A percentile compares a stretch with the other conserved stretches of the same genome.
Conservation (phyloP, 768 basidiomycete species). For the Xerocomus potaroensis region DNA sequence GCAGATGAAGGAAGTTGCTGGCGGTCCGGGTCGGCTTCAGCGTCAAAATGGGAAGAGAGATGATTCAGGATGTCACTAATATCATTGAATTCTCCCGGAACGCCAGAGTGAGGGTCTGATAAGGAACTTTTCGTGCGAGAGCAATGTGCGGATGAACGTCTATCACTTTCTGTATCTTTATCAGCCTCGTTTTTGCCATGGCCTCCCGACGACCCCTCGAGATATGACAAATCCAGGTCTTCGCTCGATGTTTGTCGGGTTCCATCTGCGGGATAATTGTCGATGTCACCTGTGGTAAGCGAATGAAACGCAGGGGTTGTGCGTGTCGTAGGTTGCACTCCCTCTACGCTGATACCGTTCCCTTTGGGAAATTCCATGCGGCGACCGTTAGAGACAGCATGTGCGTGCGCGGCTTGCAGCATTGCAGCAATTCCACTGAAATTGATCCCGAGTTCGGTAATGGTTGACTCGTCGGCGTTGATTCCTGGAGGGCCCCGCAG, state of each 20-base stretch:
- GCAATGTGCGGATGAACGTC: constrained; percentile 26
- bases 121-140: constrained; percentile 30
- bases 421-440: constrained; percentile 71
- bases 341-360: constrained; percentile 42
- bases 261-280: constrained; percentile 19
- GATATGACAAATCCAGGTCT: constrained; percentile 53
- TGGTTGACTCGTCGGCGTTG: constrained; percentile 11
- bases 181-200: constrained; percentile 24
- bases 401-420: constrained; percentile 71
- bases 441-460: constrained; percentile 47
- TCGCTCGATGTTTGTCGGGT: constrained; percentile 39
- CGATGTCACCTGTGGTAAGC: constrained; percentile 49
- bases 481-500: constrained; percentile 11
- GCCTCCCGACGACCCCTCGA: constrained; percentile 32
- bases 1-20: constrained; percentile 38
- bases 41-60: constrained; percentile 65
- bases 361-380: constrained; percentile 44
- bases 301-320: constrained; percentile 78
- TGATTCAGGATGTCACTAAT: constrained; percentile 76
- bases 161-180: constrained; percentile 42
- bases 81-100: constrained; percentile 61
- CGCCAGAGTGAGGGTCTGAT: constrained; percentile 42
- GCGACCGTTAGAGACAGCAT: constrained; percentile 46
- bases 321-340: constrained; percentile 52
- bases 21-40: constrained; percentile 42